These are phyloP conservation scores for Colletotrichum salicis DNA, from an alignment of 2,329 filamentous ascomycete species.

Conservation along the genomic window DNA sequence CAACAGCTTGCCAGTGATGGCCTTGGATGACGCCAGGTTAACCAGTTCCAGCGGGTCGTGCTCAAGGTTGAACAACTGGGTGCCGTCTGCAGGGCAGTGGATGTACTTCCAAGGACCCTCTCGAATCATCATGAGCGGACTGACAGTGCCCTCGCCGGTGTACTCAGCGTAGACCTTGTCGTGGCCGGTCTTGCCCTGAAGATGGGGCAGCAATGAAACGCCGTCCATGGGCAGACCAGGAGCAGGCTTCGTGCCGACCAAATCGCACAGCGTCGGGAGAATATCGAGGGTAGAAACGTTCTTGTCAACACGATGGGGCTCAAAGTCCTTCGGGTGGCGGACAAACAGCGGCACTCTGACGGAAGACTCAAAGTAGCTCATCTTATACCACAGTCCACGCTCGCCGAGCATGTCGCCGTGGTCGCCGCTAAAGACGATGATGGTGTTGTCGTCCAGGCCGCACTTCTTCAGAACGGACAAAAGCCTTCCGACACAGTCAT, in stretches of 20 bases:
- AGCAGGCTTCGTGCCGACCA: constrained; percentile 78
- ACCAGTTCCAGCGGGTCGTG: constrained; percentile 80
- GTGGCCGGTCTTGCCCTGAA: constrained; percentile 72
- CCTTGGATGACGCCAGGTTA: constrained; percentile 69
- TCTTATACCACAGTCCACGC: constrained; percentile 95
- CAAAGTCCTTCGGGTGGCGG: constrained; percentile 80
- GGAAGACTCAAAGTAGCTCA: constrained; percentile 94
- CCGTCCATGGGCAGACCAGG: constrained; percentile 86
- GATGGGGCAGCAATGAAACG: constrained; percentile 81
- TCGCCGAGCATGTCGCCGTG: constrained; percentile 97
- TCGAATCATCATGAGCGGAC: constrained; percentile 93
- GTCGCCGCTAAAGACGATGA: constrained; percentile 91
- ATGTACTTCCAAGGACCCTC: constrained; percentile 92
- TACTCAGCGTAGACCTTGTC: constrained; percentile 96
- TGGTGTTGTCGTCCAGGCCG: constrained; percentile 84
- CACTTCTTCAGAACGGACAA: constrained; percentile 82
- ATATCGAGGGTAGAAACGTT: constrained; percentile 94
- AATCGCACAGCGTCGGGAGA: constrained; percentile 86
- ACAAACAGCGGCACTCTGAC: constrained; percentile 89
- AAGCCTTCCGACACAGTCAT: constrained; percentile 89
- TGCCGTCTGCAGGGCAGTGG: constrained; percentile 83
- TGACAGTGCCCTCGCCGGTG: constrained; percentile 90
- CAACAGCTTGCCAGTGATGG: constrained; percentile 47
- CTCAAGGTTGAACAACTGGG: constrained; percentile 84
- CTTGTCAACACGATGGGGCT: constrained; percentile 79